A percentile compares a stretch with the other conserved stretches of the same genome.
These are phyloP conservation scores for Marasmius oreades DNA, from an alignment of 1,284 basidiomycete genomes.

Conservation along the genomic window DNA sequence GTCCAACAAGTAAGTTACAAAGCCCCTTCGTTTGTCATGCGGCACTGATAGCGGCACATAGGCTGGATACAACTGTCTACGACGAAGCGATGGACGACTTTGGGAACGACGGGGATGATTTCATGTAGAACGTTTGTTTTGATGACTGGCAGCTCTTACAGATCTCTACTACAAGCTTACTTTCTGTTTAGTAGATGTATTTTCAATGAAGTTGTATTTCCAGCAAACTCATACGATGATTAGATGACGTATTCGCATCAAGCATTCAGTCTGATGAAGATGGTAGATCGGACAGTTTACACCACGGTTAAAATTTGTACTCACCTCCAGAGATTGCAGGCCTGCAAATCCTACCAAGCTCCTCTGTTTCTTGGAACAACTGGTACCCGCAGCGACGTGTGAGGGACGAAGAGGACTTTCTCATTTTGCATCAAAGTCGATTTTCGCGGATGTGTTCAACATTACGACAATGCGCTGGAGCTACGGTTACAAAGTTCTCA, in stretches of 20 bases:
- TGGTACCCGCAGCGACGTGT: no score
- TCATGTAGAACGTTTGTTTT: conserved; percentile 49
- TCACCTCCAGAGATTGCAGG: no score
- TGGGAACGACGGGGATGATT: conserved; percentile 63
- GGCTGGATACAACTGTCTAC: conserved; percentile 76
- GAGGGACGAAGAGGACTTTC: no score
- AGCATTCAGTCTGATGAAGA: no score
- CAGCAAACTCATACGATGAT: neutral
- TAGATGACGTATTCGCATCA: neutral
- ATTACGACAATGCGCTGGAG: neutral
- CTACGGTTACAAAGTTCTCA: neutral
- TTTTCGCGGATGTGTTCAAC: neutral
- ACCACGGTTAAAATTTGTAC: no score
- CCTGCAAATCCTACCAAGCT: no score
- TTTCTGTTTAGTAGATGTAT: conserved; percentile 1
- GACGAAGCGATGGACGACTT: conserved; percentile 87
- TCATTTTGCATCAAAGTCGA: neutral
- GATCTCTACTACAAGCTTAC: conserved; percentile 1
- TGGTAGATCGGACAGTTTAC: no score
- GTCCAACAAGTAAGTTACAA: conserved; percentile 51
- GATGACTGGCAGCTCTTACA: neutral
- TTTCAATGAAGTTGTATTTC: neutral
- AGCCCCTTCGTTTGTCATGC: conserved; percentile 1
- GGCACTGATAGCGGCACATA: neutral
- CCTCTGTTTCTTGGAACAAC: no score